Evolutionary conservation across 345 rosid species (phyloP).

Genomic region (Xanthoceras sorbifolium): DNA sequence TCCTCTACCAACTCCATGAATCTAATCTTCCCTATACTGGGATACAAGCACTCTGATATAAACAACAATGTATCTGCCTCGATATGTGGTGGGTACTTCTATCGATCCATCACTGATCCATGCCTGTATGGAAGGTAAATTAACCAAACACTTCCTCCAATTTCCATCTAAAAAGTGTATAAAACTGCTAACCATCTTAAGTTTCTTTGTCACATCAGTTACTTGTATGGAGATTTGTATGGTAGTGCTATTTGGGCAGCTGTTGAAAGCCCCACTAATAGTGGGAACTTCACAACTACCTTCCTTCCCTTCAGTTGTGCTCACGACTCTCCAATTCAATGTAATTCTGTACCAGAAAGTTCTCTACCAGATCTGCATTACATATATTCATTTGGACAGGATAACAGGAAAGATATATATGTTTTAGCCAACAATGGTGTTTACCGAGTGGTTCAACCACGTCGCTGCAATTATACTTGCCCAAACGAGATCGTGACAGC

Average conservation of each 20-base stretch:
- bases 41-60: constrained; percentile 50
- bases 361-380: constrained; percentile 27
- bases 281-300: constrained; percentile 34
- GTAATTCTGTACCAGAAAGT: constrained; percentile 12
- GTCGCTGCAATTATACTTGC: constrained; percentile 37
- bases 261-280: constrained; percentile 25
- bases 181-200: neutral
- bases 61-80: constrained; percentile 47
- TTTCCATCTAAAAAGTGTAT: neutral
- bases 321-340: constrained; percentile 31
- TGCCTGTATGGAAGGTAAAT: constrained; percentile 55
- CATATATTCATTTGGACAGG: constrained; percentile 35
- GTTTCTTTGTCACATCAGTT: constrained; percentile 18
- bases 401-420: constrained; percentile 32
- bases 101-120: constrained; percentile 54
- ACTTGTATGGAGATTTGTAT: constrained; percentile 38
- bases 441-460: constrained; percentile 34
- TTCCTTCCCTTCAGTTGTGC: constrained; percentile 30
- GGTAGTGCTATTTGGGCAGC: constrained; percentile 37
- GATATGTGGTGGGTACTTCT: constrained; percentile 54
- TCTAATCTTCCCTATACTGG: constrained; percentile 54
- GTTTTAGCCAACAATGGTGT: constrained; percentile 36
- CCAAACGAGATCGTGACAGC: constrained; percentile 20
- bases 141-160: neutral
- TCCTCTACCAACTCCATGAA: constrained; percentile 34